Conservation (phyloP, 768 basidiomycete species). For the Strobilomyces dryophilus region DNA sequence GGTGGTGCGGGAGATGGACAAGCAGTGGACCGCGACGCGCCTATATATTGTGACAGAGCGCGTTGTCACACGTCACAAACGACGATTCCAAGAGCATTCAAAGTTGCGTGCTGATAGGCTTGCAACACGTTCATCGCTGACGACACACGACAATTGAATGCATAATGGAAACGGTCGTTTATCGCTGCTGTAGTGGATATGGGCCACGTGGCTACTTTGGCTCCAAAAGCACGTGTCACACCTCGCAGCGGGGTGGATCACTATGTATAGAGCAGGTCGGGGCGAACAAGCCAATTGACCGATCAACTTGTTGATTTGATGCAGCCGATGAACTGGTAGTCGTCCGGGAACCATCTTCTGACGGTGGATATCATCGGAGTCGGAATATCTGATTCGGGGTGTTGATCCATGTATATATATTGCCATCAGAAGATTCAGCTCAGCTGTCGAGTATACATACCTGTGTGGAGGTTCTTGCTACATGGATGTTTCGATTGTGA, state of each 20-base stretch:
- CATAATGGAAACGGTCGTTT: too few relatives aligned
- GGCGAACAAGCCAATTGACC: background rate
- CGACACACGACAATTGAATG: too few relatives aligned
- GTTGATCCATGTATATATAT: slow-evolving; percentile 1
- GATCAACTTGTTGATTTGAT: background rate
- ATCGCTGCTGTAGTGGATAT: too few relatives aligned
- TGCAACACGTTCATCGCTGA: too few relatives aligned
- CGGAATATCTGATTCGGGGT: background rate
- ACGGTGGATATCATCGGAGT: background rate
- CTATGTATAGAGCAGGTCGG: background rate
- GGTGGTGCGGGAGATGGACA: background rate
- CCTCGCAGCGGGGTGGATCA: background rate
- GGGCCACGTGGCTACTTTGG: too few relatives aligned
- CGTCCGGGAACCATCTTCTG: background rate
- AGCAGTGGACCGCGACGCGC: slow-evolving; percentile 8
- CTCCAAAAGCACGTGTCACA: too few relatives aligned
- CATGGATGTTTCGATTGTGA: background rate
- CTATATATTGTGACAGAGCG: slow-evolving; percentile 21
- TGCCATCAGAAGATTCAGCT: background rate
- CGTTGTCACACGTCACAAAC: slow-evolving; percentile 26
- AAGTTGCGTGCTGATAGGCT: too few relatives aligned
- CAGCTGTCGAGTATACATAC: background rate
- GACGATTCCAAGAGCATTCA: too few relatives aligned
- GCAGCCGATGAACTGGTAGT: background rate
- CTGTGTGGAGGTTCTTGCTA: background rate